A percentile compares a stretch with the other conserved stretches of the same genome.
Evolutionary conservation across 257 asterid genomes (phyloP).

Genomic region (Thymus mandschuricus): DNA sequence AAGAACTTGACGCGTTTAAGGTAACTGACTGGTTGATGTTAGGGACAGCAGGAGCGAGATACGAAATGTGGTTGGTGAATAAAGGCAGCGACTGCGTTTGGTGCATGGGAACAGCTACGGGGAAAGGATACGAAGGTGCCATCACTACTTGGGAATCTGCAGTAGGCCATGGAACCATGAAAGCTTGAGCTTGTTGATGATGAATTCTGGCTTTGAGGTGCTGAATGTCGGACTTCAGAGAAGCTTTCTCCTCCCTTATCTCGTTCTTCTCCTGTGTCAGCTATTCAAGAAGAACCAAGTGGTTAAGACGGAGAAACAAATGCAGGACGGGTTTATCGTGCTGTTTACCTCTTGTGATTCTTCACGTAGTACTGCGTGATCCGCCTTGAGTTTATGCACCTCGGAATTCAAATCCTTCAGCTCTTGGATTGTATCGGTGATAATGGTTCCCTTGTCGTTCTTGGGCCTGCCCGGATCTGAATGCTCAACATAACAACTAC

Average conservation of each 20-base stretch:
- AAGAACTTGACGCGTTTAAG: conserved; percentile 24
- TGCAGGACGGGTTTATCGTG: background rate
- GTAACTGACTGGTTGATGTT: background rate
- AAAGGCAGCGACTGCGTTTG: conserved; percentile 21
- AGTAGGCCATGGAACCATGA: conserved; percentile 31
- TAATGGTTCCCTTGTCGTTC: conserved; percentile 27
- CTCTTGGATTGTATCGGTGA: conserved; percentile 36
- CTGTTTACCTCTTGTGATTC: conserved; percentile 37
- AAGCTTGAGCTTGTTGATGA: conserved; percentile 26
- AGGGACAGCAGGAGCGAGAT: conserved; percentile 10
- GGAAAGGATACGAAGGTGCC: conserved; percentile 26
- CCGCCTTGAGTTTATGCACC: conserved; percentile 30
- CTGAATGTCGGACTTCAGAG: conserved; percentile 32
- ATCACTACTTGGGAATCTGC: conserved; percentile 22
- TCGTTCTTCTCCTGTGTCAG: conserved; percentile 39
- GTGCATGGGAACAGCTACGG: conserved; percentile 24
- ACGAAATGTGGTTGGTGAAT: conserved; percentile 22
- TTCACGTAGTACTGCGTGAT: conserved; percentile 32
- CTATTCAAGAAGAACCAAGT: conserved; percentile 22
- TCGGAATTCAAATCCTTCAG: conserved; percentile 36
- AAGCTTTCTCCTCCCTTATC: conserved; percentile 37
- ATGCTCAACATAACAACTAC: background rate
- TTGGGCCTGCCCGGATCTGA: conserved; percentile 24
- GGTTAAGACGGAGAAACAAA: background rate
- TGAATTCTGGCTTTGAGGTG: conserved; percentile 22